Conservation (phyloP, 2,329 filamentous ascomycete species). For the Fusarium foetens region DNA sequence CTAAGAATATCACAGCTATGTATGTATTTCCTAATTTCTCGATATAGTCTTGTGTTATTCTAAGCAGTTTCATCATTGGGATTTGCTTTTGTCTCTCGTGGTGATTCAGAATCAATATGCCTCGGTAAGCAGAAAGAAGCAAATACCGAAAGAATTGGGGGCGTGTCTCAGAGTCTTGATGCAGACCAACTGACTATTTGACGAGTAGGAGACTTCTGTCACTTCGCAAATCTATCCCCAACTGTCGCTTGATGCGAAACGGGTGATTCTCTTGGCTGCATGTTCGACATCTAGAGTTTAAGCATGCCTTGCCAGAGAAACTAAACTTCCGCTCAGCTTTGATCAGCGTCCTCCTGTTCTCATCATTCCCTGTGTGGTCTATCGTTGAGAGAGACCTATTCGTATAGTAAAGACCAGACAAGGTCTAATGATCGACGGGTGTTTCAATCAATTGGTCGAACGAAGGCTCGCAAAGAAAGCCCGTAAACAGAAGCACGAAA, state of each 20-base stretch:
- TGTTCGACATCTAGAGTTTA: neutral
- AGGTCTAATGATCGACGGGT: neutral
- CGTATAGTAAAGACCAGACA: neutral
- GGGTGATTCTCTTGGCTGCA: neutral
- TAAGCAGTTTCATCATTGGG: neutral
- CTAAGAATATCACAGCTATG: neutral
- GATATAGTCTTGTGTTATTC: neutral
- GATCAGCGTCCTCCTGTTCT: neutral
- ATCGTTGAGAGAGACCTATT: neutral
- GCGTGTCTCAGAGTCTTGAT: slow-evolving; percentile 11
- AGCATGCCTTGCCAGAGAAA: neutral
- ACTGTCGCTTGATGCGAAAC: slow-evolving; percentile 1
- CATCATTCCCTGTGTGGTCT: neutral
- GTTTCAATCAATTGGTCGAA: neutral
- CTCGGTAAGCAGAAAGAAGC: slow-evolving; percentile 16
- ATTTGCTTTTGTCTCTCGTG: neutral
- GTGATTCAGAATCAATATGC: neutral
- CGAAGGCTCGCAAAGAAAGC: slow-evolving; percentile 3
- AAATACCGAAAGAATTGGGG: slow-evolving; percentile 19
- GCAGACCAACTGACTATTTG: slow-evolving; percentile 10
- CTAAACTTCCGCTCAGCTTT: neutral
- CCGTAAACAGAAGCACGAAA: neutral
- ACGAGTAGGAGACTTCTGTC: neutral
- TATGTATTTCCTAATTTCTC: neutral
- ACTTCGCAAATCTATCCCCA: neutral